Evolutionary conservation across 1,284 basidiomycete species (phyloP).

Genomic region (Psilocybe mexicana): DNA sequence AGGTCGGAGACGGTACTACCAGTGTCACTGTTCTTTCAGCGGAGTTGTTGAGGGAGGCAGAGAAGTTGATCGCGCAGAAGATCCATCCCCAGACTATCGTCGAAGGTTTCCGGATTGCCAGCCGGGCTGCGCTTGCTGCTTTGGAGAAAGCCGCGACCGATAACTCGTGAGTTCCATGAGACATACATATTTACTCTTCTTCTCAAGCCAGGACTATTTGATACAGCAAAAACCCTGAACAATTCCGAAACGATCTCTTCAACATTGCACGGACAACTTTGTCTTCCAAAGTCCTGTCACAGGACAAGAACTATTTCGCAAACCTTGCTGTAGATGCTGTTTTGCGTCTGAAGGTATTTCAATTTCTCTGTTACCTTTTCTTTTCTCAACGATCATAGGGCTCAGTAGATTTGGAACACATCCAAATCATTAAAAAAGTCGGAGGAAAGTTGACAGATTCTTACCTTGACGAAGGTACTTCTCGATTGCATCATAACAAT

Average conservation of each 20-base stretch:
- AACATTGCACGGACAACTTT: conserved; percentile 97
- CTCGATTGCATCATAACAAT: background rate
- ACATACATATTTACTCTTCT: background rate
- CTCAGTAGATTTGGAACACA: conserved; percentile 96
- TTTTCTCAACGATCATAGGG: conserved; percentile 50
- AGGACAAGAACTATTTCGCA: conserved; percentile 99
- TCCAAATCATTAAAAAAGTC: conserved; percentile 99
- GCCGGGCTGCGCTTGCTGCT: conserved; percentile 81
- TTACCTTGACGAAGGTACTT: conserved; percentile 92
- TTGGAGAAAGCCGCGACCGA: conserved; percentile 84
- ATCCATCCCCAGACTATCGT: conserved; percentile 99
- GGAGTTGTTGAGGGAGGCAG: conserved; percentile 92
- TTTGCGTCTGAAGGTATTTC: conserved; percentile 78
- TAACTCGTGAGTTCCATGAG: conserved; percentile 63
- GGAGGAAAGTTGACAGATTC: conserved; percentile 98
- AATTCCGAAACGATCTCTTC: conserved; percentile 89
- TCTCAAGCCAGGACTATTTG: background rate
- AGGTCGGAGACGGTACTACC: conserved; percentile 98
- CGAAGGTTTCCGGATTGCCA: conserved; percentile 97
- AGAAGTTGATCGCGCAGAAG: conserved; percentile 90
- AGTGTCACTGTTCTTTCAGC: conserved; percentile 92
- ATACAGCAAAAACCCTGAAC: conserved; percentile 64
- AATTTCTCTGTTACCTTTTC: background rate
- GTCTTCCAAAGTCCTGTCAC: conserved; percentile 94
- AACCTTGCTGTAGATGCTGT: conserved; percentile 99